Evolutionary conservation across 2,329 filamentous ascomycete species (phyloP), one percentile per base, ranked within the genome.

Genomic region (Fusarium drepaniforme): DNA sequence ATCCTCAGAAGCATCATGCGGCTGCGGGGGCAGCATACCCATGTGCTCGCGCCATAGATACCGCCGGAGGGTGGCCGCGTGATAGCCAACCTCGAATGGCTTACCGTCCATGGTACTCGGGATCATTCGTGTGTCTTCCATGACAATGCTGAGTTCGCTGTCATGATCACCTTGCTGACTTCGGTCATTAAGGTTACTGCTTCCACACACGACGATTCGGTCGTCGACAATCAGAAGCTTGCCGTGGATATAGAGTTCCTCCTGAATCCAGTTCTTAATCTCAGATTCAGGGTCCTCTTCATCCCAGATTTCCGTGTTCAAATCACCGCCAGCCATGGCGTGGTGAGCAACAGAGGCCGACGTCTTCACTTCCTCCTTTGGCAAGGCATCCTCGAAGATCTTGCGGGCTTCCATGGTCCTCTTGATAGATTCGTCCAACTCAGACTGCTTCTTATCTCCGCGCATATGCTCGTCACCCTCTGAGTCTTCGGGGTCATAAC

Each of bases 171-270:
- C 96, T 7, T 97, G 85, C 83, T 98, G 96, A 61, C 94, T 91
- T 64, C 96, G 93, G 81, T 98, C 96, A 82, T 98, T 98, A 78
- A 98, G 88, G 83, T 98, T 98, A 74, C 94, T 94, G 30, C 93
- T 95, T 21, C 95, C 95, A 80, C 95, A 97, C 64, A 98, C 91
- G 2, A 94, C 95, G 58, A 95, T 89, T 64, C 92, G 91, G 82
- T 98, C 96, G 80, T 98, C 96, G 2, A 93, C 93, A 76, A 98
- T 96, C 75, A 97, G 89, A 40, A 98, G 88, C 85, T 98, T 99
- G 33, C 92, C 93, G 82, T 99, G 97, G 58, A 98, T 93, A 82
- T 99, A 99, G 3, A 98, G 89, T 83, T 99, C 96, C 82, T 99
- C 97, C 81, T 98, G 96, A 69, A 98, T 93, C 87, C 97, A 97